Percentiles rank a stretch among this genome's conserved stretches.
phyloP scores from a whole-genome alignment of 495 filamentous ascomycete species.

The Tuber indicum region DNA sequence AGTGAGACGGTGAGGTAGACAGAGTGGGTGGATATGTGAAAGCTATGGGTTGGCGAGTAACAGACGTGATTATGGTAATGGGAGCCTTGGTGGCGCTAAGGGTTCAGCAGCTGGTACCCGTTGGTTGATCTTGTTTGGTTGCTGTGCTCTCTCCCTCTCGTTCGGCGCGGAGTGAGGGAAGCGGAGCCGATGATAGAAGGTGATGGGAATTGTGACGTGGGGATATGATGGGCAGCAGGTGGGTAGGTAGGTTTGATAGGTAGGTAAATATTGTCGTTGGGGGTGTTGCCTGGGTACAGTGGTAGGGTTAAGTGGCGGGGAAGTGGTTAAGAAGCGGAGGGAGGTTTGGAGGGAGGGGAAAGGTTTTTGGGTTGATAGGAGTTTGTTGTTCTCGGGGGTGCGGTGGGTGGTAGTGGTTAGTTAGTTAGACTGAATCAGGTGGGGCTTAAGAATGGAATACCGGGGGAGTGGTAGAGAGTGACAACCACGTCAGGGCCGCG shows the following conservation, averaged over 20 bases:
- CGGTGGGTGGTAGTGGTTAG: background rate
- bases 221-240: background rate
- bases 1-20: background rate
- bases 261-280: background rate
- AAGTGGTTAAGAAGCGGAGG: background rate
- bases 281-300: background rate
- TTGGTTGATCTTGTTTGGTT: background rate
- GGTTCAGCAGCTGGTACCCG: background rate
- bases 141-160: background rate
- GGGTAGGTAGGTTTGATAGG: background rate
- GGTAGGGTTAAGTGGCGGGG: background rate
- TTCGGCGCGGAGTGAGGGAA: background rate
- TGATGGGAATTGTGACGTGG: background rate
- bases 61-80: background rate
- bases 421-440: background rate
- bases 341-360: background rate
- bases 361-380: background rate
- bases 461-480: background rate
- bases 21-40: background rate
- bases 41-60: background rate
- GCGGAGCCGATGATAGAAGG: background rate
- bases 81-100: background rate
- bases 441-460: background rate
- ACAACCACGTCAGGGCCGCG: background rate
- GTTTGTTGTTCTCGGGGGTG: conserved; percentile 1